Evolutionary conservation across 805 yeast species (phyloP).

Genomic region (Cyberlindnera saturnus): DNA sequence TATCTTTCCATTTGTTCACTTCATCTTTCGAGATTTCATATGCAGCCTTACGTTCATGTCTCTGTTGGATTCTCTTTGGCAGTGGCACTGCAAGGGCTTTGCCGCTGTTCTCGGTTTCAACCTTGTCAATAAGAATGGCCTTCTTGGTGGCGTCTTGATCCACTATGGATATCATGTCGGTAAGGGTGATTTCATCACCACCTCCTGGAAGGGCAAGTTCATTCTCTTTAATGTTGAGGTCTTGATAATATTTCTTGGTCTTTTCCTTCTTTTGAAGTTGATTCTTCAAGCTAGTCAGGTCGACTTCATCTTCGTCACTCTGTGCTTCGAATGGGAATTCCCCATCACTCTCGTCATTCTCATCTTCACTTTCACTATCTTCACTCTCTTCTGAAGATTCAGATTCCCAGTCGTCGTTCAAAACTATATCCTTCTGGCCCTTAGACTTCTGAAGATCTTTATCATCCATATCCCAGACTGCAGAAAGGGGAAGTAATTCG

Average conservation of each 20-base stretch:
- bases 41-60: slow-evolving; percentile 84
- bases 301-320: slow-evolving; percentile 45
- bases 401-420: slow-evolving; percentile 13
- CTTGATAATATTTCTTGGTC: slow-evolving; percentile 43
- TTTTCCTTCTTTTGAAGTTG: slow-evolving; percentile 30
- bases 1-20: slow-evolving; percentile 83
- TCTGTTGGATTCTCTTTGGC: slow-evolving; percentile 78
- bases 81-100: slow-evolving; percentile 71
- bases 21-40: slow-evolving; percentile 84
- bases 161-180: slow-evolving; percentile 70
- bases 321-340: slow-evolving; percentile 34
- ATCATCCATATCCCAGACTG: slow-evolving; percentile 83
- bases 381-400: slow-evolving; percentile 23
- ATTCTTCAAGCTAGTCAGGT: slow-evolving; percentile 44
- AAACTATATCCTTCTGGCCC: slow-evolving; percentile 18
- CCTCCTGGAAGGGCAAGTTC: slow-evolving; percentile 63
- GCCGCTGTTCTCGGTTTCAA: slow-evolving; percentile 28
- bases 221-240: slow-evolving; percentile 55
- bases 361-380: slow-evolving; percentile 20
- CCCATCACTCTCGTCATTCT: slow-evolving; percentile 31
- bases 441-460: slow-evolving; percentile 31
- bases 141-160: slow-evolving; percentile 44
- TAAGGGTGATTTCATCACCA: slow-evolving; percentile 53
- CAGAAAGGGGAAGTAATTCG: slow-evolving; percentile 73
- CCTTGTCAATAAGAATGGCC: slow-evolving; percentile 39